Percentiles rank a stretch among this genome's conserved stretches.
Conservation (phyloP, 441 rosid genomes). For the Kokia cookei region DNA sequence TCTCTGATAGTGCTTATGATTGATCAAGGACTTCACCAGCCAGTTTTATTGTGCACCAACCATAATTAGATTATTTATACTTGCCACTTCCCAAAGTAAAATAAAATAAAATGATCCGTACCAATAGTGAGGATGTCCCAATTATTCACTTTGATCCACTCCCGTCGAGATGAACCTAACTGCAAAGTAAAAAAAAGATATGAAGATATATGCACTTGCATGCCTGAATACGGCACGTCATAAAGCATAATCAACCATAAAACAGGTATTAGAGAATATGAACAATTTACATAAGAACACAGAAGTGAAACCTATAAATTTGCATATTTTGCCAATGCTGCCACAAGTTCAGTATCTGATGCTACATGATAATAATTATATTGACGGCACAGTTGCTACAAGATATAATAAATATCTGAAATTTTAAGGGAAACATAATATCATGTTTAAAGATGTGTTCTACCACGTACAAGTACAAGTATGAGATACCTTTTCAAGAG, state of each 20-base stretch:
- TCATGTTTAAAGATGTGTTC: neutral
- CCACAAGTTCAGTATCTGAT: neutral
- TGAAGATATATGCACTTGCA: neutral
- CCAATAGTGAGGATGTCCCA: constrained; percentile 55
- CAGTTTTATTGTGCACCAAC: neutral
- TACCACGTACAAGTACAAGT: neutral
- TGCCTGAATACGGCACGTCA: neutral
- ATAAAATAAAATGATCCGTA: constrained; percentile 15
- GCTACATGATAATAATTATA: neutral
- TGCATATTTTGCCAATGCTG: neutral
- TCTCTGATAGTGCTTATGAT: neutral
- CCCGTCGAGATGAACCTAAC: constrained; percentile 43
- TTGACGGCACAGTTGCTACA: neutral
- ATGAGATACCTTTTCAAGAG: constrained; percentile 62
- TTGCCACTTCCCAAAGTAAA: neutral
- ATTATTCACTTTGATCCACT: constrained; percentile 64
- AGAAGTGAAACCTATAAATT: neutral
- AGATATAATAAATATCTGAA: neutral
- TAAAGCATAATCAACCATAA: neutral
- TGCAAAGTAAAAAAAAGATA: constrained; percentile 30
- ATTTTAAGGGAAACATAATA: neutral
- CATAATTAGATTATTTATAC: neutral
- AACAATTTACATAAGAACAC: neutral
- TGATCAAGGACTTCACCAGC: neutral
- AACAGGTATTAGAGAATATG: neutral